Base-by-base conservation (phyloP, 495 filamentous ascomycete species). In the Evernia prunastri region DNA sequence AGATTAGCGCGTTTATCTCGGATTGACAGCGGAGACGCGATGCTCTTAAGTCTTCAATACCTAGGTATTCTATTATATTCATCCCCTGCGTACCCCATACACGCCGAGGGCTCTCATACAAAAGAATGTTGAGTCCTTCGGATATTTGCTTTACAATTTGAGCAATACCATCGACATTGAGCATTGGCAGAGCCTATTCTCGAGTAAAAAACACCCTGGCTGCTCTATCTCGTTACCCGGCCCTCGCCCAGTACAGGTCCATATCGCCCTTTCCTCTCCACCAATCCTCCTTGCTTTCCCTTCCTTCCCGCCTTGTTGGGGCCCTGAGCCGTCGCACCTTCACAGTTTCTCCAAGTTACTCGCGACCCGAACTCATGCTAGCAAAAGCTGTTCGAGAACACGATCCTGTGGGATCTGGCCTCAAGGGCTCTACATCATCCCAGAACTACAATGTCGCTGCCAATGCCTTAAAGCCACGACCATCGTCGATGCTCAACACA, bases 221-320 rank as follows among this genome's bases (percentile, higher is more conserved):
- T 78, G 64, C 70, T 71, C 74, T 74, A 74, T 40, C 59, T 65
- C 61, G 66, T 61, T 36, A 47, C 31, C 66, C 60, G 59, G 70
- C 59, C n/a, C 15, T 54, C 49, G 47, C 49, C 27, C 35, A 62
- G 60, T 53, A 36, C 36, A 37, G 60, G 60, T 62, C 23, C 45
- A 25, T 56, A 12, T 53, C 35, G 6, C 13, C 23, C 2, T 33
- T 61, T 45, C 23, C n/a, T 54, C 31, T 15, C 37, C 27, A n/a
- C 37, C 27, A n/a, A 37, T 58, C 66, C 69, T 71, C 69, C 66
- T 65, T 68, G 56, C 67, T 66, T 60, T 47, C 67, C 56, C 31
- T 47, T 66, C 60, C 51, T 60, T 61, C 58, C 40, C 40, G 37
- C 63, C 60, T 56, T 59, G 27, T 56, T 23, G 37, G 33, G 51